phyloP scores from a whole-genome alignment of 257 asterid genomes.

The Solanum acaule region DNA sequence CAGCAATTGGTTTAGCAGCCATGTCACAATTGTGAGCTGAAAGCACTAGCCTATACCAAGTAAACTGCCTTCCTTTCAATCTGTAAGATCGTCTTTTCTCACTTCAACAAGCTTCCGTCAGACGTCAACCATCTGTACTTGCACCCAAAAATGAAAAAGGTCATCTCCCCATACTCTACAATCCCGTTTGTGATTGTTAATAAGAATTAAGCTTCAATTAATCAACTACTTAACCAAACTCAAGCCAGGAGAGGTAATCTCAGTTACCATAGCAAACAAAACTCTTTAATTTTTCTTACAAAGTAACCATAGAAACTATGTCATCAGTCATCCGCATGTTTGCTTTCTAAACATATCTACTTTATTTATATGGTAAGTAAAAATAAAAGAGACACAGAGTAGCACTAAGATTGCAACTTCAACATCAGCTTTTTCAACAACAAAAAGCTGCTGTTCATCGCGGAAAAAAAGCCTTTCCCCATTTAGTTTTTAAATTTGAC shows the following conservation, averaged over 20 bases:
- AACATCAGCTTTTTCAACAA: not conserved
- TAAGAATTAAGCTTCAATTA: not conserved
- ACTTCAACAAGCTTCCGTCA: not conserved
- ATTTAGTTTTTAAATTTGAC: not conserved
- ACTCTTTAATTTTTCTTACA: not conserved
- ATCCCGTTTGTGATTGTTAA: not conserved
- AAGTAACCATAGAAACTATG: not conserved
- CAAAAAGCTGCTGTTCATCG: not conserved
- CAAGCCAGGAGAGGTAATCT: not conserved
- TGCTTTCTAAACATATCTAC: not conserved
- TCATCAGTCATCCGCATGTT: not conserved
- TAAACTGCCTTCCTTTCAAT: not conserved
- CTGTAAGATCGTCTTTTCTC: not conserved
- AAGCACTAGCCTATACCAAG: not conserved
- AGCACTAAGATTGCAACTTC: not conserved
- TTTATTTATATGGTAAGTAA: not conserved
- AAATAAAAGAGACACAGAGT: not conserved
- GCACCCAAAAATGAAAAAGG: not conserved
- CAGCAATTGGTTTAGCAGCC: conserved; percentile 7
- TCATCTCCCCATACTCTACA: not conserved
- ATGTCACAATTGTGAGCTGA: not conserved
- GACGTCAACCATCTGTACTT: not conserved
- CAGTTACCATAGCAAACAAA: not conserved
- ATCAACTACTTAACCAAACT: not conserved
- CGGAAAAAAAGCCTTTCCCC: not conserved